These are phyloP conservation scores for Tylopilus sp. DNA, from an alignment of 768 basidiomycete species.

Conservation along the genomic window DNA sequence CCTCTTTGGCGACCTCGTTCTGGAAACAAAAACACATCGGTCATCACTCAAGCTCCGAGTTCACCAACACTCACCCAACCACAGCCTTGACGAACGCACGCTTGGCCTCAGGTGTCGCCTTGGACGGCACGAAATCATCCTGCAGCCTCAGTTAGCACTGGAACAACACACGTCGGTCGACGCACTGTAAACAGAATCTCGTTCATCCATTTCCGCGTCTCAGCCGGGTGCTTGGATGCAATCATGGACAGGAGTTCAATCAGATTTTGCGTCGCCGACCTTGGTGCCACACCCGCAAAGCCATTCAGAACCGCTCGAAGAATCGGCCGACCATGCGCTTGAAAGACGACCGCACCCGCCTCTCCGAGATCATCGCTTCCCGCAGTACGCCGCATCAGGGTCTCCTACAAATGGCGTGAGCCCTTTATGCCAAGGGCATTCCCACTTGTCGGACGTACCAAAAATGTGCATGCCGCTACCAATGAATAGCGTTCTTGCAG, in stretches of 20 bases:
- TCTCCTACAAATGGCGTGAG: slow-evolving; percentile 39
- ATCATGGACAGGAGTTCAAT: slow-evolving; percentile 77
- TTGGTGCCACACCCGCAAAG: slow-evolving; percentile 81
- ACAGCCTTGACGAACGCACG: slow-evolving; percentile 73
- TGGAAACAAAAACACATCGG: slow-evolving; percentile 27
- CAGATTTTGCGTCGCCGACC: slow-evolving; percentile 79
- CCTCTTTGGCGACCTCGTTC: slow-evolving; percentile 67
- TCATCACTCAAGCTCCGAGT: not conserved
- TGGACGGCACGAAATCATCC: slow-evolving; percentile 72
- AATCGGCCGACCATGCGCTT: slow-evolving; percentile 57
- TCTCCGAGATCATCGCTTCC: slow-evolving; percentile 57
- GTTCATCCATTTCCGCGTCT: slow-evolving; percentile 67
- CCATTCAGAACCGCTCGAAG: slow-evolving; percentile 73
- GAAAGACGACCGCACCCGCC: slow-evolving; percentile 50
- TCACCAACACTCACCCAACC: slow-evolving; percentile 45
- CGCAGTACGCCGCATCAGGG: slow-evolving; percentile 63
- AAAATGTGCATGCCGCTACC: slow-evolving; percentile 75
- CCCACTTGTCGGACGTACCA: slow-evolving; percentile 48
- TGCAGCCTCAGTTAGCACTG: slow-evolving; percentile 24
- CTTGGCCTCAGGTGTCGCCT: slow-evolving; percentile 73
- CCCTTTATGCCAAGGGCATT: not conserved
- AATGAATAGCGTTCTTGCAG: slow-evolving; percentile 85
- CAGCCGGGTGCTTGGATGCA: slow-evolving; percentile 50
- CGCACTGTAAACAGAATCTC: slow-evolving; percentile 66
- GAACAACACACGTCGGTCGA: slow-evolving; percentile 3